Conservation (phyloP, 2,329 filamentous ascomycete genomes). For the Exophiala bonariae region DNA sequence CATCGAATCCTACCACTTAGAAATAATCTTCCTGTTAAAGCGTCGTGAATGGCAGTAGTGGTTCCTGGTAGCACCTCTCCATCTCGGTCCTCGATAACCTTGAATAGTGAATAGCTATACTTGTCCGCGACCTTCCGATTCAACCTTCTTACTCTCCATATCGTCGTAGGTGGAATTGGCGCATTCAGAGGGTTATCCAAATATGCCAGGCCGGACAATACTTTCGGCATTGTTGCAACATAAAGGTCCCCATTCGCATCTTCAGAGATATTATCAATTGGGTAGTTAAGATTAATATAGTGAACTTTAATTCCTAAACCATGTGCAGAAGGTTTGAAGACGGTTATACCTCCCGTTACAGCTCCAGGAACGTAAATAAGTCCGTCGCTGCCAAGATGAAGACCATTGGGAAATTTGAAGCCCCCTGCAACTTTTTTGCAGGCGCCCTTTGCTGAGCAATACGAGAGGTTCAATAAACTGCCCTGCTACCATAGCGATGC, state of each 20-base stretch:
- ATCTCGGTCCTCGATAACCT: slow-evolving; percentile 37
- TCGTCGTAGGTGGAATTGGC: slow-evolving; percentile 21
- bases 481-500: too few relatives aligned
- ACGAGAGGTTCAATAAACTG: too few relatives aligned
- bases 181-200: slow-evolving; percentile 28
- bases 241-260: slow-evolving; percentile 38
- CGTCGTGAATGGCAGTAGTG: slow-evolving; percentile 34
- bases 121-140: slow-evolving; percentile 7
- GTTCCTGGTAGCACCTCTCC: slow-evolving; percentile 29
- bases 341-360: slow-evolving; percentile 27
- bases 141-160: slow-evolving; percentile 29
- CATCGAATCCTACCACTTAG: slow-evolving; percentile 25
- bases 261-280: slow-evolving; percentile 39
- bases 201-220: slow-evolving; percentile 21
- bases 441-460: slow-evolving; percentile 22
- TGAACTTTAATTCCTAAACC: slow-evolving; percentile 16
- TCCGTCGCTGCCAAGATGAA: slow-evolving; percentile 34
- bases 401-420: slow-evolving; percentile 35
- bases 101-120: slow-evolving; percentile 29
- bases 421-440: slow-evolving; percentile 22
- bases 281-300: slow-evolving; percentile 31
- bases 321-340: slow-evolving; percentile 20
- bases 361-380: slow-evolving; percentile 37
- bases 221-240: slow-evolving; percentile 34
- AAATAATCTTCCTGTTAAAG: slow-evolving; percentile 33